phyloP scores from a whole-genome alignment of 2,329 filamentous ascomycete species.

The Fusarium sp. region DNA sequence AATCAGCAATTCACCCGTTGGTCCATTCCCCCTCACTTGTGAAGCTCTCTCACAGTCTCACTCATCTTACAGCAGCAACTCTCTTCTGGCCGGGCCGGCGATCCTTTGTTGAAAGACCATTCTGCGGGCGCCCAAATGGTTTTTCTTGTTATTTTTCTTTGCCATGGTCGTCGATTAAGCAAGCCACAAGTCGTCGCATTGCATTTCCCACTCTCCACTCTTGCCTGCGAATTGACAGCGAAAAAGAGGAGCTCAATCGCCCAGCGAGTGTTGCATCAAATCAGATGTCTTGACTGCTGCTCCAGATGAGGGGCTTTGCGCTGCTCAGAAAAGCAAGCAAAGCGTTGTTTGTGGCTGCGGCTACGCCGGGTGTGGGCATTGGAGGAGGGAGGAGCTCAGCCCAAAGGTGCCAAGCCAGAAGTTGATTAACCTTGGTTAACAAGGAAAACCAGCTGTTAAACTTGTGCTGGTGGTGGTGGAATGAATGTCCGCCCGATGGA shows the following conservation, averaged over 20 bases:
- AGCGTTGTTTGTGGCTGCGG: slow-evolving; percentile 9
- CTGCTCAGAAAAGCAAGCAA: slow-evolving; percentile 23
- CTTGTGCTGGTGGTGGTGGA: not conserved
- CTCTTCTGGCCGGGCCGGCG: not conserved
- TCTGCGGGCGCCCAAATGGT: not conserved
- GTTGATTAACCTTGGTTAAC: slow-evolving; percentile 23
- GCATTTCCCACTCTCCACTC: not conserved
- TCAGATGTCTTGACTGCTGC: slow-evolving; percentile 5
- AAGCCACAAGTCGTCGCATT: slow-evolving; percentile 6
- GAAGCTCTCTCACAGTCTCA: not conserved
- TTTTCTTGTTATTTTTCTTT: not conserved
- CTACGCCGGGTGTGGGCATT: slow-evolving; percentile 32
- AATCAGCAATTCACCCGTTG: slow-evolving; percentile 14
- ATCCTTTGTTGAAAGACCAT: not conserved
- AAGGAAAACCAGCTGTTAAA: not conserved
- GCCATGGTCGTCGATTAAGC: not conserved
- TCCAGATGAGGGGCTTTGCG: slow-evolving; percentile 27
- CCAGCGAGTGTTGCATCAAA: not conserved
- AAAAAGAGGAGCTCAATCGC: not conserved
- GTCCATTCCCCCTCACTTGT: slow-evolving; percentile 7
- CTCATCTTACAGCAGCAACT: too few species aligned
- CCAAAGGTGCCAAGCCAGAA: not conserved
- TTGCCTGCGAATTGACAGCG: not conserved
- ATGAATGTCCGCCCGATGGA: not conserved
- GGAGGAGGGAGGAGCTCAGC: not conserved